Percentiles rank a stretch among this genome's conserved stretches.
Evolutionary conservation across 2,329 filamentous ascomycete species (phyloP).

Genomic region (Thermochaetoides dissita): DNA sequence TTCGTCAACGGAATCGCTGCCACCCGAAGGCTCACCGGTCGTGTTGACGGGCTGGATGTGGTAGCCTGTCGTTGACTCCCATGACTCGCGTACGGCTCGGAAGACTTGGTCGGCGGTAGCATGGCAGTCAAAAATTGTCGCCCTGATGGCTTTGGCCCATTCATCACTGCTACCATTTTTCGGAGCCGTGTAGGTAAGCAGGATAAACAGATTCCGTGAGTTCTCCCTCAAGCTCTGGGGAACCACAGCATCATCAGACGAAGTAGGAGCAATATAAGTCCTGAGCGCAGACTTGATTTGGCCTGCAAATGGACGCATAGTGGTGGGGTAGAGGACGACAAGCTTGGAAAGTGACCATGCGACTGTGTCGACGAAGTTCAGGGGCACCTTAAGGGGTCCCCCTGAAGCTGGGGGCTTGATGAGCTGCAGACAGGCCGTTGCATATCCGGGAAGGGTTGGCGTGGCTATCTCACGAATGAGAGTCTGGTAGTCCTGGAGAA

Average conservation of each 20-base stretch:
- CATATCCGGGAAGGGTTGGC: constrained; percentile 61
- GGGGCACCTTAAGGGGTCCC: constrained; percentile 26
- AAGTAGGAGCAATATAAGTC: constrained; percentile 50
- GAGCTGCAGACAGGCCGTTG: constrained; percentile 58
- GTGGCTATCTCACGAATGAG: constrained; percentile 79
- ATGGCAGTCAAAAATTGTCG: constrained; percentile 52
- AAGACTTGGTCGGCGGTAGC: constrained; percentile 62
- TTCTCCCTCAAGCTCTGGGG: constrained; percentile 39
- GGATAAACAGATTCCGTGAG: constrained; percentile 51
- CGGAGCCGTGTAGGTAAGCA: constrained; percentile 66
- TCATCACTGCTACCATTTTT: constrained; percentile 67
- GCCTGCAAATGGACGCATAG: constrained; percentile 60
- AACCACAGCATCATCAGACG: constrained; percentile 33
- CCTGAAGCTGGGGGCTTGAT: constrained; percentile 31
- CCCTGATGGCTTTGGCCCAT: constrained; percentile 56
- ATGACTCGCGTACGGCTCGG: constrained; percentile 65
- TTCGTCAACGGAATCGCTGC: constrained; percentile 30
- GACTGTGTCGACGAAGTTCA: constrained; percentile 48
- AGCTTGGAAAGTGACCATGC: constrained; percentile 59
- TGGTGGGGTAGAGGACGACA: constrained; percentile 68
- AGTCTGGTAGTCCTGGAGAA: constrained; percentile 70
- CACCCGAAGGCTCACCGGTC: constrained; percentile 34
- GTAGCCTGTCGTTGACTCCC: constrained; percentile 52
- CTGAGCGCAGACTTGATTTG: constrained; percentile 51
- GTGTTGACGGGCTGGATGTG: constrained; percentile 27